These are phyloP conservation scores for Obba rivulosa DNA, from an alignment of 768 basidiomycete genomes.

Conservation along the genomic window DNA sequence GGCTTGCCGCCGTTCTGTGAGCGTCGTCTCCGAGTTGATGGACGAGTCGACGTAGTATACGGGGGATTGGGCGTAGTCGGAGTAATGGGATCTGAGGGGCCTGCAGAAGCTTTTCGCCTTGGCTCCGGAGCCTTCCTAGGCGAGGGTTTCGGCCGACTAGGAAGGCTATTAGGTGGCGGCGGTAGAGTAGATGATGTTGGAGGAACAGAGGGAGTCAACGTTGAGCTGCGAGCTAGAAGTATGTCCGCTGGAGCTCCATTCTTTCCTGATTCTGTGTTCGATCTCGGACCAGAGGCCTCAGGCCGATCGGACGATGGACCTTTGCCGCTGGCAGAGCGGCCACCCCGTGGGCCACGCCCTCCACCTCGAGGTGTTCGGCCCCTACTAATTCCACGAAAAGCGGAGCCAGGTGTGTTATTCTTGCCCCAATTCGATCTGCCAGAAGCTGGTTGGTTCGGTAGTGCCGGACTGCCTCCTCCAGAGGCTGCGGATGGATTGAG, in stretches of 20 bases:
- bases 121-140: slow-evolving; percentile 8
- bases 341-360: slow-evolving; percentile 28
- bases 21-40: slow-evolving; percentile 45
- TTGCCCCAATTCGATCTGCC: slow-evolving; percentile 15
- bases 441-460: slow-evolving; percentile 16
- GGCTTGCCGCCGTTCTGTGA: slow-evolving; percentile 35
- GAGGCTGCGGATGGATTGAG: slow-evolving; percentile 13
- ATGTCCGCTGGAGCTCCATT: slow-evolving; percentile 8
- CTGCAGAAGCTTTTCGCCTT: slow-evolving; percentile 14
- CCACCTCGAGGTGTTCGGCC: slow-evolving; percentile 21
- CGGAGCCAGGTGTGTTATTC: slow-evolving; percentile 18
- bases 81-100: slow-evolving; percentile 8
- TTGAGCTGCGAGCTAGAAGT: slow-evolving; percentile 1
- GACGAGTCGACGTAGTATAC: slow-evolving; percentile 30
- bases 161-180: slow-evolving; percentile 4
- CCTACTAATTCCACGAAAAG: slow-evolving; percentile 17
- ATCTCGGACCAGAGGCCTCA: slow-evolving; percentile 10
- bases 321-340: slow-evolving; percentile 15
- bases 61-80: slow-evolving; percentile 15
- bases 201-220: slow-evolving; percentile 3
- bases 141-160: slow-evolving; percentile 11
- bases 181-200: slow-evolving; percentile 7
- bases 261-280: slow-evolving; percentile 17
- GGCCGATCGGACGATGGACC: slow-evolving; percentile 15
- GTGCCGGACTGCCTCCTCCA: slow-evolving; percentile 14